phyloP scores from a whole-genome alignment of 192 early-diverging fungal species.

The Umbelopsis sp. region DNA sequence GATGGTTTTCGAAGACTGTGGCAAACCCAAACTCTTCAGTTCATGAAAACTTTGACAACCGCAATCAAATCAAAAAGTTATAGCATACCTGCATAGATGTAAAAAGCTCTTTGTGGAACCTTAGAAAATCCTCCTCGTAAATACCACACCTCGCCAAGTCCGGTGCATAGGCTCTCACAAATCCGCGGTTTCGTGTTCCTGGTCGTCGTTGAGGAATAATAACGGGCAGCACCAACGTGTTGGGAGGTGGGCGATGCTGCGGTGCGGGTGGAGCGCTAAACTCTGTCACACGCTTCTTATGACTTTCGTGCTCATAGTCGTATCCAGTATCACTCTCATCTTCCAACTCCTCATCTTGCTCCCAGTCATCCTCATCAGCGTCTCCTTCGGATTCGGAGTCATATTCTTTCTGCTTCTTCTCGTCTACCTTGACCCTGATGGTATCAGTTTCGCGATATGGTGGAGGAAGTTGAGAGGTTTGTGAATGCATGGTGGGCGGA shows the following conservation, averaged over 20 bases:
- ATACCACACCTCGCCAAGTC: background rate
- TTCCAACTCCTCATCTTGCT: background rate
- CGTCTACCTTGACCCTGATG: background rate
- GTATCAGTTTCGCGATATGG: background rate
- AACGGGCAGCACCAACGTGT: conserved; percentile 5
- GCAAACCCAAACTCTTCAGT: background rate
- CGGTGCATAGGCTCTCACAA: conserved; percentile 7
- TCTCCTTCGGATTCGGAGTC: conserved; percentile 6
- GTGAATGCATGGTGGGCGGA: no score
- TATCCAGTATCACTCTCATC: background rate
- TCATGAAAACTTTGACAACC: background rate
- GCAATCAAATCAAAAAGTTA: no score
- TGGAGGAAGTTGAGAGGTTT: background rate
- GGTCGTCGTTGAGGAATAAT: conserved; percentile 10
- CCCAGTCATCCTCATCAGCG: conserved; percentile 13
- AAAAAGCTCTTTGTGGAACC: conserved; percentile 10
- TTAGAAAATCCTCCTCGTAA: conserved; percentile 2
- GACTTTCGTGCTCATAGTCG: background rate
- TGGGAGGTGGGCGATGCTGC: background rate
- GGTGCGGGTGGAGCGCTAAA: conserved; percentile 5
- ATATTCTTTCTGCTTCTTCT: conserved; percentile 4
- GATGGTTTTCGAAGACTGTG: conserved; percentile 6
- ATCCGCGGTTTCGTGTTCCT: conserved; percentile 3
- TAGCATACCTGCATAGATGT: conserved; percentile 8
- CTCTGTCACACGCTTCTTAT: conserved; percentile 1